These are phyloP conservation scores for Trichoderma atroviride DNA, from an alignment of 2,329 filamentous ascomycete species.

Conservation along the genomic window DNA sequence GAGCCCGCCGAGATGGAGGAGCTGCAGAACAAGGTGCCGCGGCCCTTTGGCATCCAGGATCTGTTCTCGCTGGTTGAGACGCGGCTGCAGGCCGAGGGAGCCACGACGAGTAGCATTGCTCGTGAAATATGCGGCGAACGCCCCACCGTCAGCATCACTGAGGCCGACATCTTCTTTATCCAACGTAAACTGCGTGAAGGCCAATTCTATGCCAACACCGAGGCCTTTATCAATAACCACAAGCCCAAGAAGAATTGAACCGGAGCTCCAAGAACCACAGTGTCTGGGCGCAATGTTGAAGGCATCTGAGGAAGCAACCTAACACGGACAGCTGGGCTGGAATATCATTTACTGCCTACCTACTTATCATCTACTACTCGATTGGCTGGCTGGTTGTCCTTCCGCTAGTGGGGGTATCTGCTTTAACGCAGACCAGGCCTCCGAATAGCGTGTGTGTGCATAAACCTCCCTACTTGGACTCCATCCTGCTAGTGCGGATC, in stretches of 20 bases:
- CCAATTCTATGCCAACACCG: slow-evolving; percentile 22
- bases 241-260: slow-evolving; percentile 21
- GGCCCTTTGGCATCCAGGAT: slow-evolving; percentile 24
- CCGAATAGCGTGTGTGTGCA: slow-evolving; percentile 24
- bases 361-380: neutral
- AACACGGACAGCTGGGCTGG: neutral
- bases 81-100: slow-evolving; percentile 16
- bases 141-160: slow-evolving; percentile 19
- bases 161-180: slow-evolving; percentile 25
- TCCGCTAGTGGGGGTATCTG: neutral
- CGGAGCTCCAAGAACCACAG: neutral
- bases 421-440: slow-evolving; percentile 16
- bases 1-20: slow-evolving; percentile 22
- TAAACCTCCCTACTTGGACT: slow-evolving; percentile 15
- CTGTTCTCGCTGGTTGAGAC: slow-evolving; percentile 20
- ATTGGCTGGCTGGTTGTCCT: neutral
- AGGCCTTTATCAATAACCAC: slow-evolving; percentile 24
- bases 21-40: slow-evolving; percentile 21
- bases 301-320: neutral
- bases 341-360: neutral
- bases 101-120: slow-evolving; percentile 17
- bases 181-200: slow-evolving; percentile 26
- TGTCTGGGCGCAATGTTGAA: neutral
- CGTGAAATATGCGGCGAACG: slow-evolving; percentile 20
- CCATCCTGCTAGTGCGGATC: slow-evolving; percentile 24